Conservation (phyloP, 768 basidiomycete genomes). For the Auricularia sp. region DNA sequence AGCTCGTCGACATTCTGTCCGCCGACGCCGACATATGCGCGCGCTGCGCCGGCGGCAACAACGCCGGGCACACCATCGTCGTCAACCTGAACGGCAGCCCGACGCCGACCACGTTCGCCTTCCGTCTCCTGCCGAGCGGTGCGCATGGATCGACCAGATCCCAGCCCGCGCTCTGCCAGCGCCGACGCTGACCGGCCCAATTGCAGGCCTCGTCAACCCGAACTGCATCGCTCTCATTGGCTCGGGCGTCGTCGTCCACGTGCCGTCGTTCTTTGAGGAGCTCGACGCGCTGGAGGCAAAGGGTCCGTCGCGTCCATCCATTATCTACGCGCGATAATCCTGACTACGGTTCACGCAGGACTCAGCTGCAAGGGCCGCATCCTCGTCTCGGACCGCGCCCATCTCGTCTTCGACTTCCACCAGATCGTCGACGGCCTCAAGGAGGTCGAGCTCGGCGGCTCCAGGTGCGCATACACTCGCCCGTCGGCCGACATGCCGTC, state of each 20-base stretch:
- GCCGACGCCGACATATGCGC: slow-evolving; percentile 87
- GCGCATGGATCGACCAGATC: slow-evolving; percentile 15
- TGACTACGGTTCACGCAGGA: slow-evolving; percentile 34
- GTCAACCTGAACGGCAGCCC: slow-evolving; percentile 59
- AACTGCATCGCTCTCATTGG: slow-evolving; percentile 82
- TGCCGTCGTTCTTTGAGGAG: slow-evolving; percentile 92
- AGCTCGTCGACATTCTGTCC: slow-evolving; percentile 92
- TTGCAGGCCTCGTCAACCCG: slow-evolving; percentile 75
- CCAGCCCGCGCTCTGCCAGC: background rate
- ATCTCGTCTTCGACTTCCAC: slow-evolving; percentile 97
- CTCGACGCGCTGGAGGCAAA: slow-evolving; percentile 75
- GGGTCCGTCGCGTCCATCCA: slow-evolving; percentile 38
- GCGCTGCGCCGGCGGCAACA: slow-evolving; percentile 95
- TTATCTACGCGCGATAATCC: no score
- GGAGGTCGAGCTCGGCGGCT: slow-evolving; percentile 91
- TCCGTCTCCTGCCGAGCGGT: slow-evolving; percentile 94
- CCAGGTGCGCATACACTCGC: slow-evolving; percentile 36
- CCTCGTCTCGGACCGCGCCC: slow-evolving; percentile 91
- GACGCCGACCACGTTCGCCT: slow-evolving; percentile 78
- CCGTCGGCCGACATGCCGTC: background rate
- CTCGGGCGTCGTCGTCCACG: slow-evolving; percentile 89
- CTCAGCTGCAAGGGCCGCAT: slow-evolving; percentile 76
- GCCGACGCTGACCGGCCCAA: background rate
- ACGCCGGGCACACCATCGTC: slow-evolving; percentile 97
- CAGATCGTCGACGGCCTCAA: slow-evolving; percentile 99